Percentiles rank a stretch among this genome's conserved stretches.
Evolutionary conservation across 495 filamentous ascomycete species (phyloP).

Genomic region (Xylaria longipes): DNA sequence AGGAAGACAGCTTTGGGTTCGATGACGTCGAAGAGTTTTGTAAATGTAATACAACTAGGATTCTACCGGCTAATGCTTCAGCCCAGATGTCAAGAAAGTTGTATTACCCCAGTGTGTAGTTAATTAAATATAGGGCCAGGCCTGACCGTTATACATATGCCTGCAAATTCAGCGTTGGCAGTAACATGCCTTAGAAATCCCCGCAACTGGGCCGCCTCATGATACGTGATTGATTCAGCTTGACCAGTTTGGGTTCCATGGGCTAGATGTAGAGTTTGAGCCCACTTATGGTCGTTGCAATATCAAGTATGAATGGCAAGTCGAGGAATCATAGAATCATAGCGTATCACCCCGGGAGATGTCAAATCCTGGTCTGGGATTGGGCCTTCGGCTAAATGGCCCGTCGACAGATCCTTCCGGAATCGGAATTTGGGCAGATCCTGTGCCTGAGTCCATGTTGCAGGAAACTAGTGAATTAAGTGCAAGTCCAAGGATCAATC

Average conservation of each 20-base stretch:
- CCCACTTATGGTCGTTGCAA: constrained; percentile 18
- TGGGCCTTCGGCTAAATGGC: constrained; percentile 25
- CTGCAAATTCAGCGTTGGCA: neutral
- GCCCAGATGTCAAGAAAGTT: neutral
- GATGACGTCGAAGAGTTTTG: constrained; percentile 24
- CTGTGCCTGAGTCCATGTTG: constrained; percentile 30
- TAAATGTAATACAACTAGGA: neutral
- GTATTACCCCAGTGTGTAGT: constrained; percentile 9
- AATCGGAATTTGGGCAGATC: constrained; percentile 26
- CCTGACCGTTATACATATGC: constrained; percentile 1
- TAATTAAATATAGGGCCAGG: constrained; percentile 9
- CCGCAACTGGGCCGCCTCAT: constrained; percentile 3
- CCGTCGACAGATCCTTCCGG: constrained; percentile 29
- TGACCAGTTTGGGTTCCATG: neutral
- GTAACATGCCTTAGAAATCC: neutral
- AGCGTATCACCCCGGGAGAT: neutral
- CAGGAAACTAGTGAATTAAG: neutral
- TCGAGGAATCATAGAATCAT: neutral
- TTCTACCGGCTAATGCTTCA: neutral
- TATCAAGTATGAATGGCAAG: constrained; percentile 10
- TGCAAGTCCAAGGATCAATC: constrained; percentile 4
- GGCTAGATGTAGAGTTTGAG: constrained; percentile 3
- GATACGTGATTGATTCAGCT: constrained; percentile 5
- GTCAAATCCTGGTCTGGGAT: constrained; percentile 4
- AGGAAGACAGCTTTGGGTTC: constrained; percentile 1